Percentiles rank a stretch among this genome's conserved stretches.
These are phyloP conservation scores for Striga hermonthica DNA, from an alignment of 305 asterid species.

Conservation along the genomic window DNA sequence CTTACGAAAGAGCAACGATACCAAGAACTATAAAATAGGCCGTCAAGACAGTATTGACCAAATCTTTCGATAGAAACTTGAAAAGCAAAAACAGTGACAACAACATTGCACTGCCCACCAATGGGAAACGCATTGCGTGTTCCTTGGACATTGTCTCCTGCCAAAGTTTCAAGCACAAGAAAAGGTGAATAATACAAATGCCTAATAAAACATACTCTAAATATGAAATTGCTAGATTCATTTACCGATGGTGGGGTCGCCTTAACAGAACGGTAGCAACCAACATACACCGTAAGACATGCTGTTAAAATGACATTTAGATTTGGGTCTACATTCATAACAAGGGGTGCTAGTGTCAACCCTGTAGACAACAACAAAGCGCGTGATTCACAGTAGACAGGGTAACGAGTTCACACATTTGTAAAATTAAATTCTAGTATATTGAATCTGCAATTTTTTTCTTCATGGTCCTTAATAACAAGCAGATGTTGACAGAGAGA, in stretches of 20 bases:
- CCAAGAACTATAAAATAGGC: slow-evolving; percentile 68
- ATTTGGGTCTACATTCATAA: slow-evolving; percentile 71
- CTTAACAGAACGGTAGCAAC: slow-evolving; percentile 73
- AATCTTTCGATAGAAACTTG: slow-evolving; percentile 69
- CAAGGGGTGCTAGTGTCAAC: slow-evolving; percentile 64
- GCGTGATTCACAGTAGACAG: neutral
- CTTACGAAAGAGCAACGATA: slow-evolving; percentile 73
- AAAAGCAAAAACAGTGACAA: slow-evolving; percentile 67
- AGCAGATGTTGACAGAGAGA: neutral
- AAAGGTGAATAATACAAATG: slow-evolving; percentile 24
- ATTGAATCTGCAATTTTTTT: neutral
- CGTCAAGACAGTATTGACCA: slow-evolving; percentile 76
- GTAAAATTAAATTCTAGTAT: neutral
- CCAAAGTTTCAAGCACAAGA: slow-evolving; percentile 28
- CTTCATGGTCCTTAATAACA: neutral
- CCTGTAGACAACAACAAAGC: slow-evolving; percentile 42
- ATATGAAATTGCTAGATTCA: slow-evolving; percentile 13
- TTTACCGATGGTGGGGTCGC: slow-evolving; percentile 77
- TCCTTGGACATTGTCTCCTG: slow-evolving; percentile 83
- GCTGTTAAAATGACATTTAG: slow-evolving; percentile 68
- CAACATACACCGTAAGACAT: slow-evolving; percentile 64
- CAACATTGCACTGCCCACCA: slow-evolving; percentile 75
- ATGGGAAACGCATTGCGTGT: slow-evolving; percentile 75
- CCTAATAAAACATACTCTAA: slow-evolving; percentile 12
- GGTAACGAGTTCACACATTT: slow-evolving; percentile 12